Evolutionary conservation across 2,329 filamentous ascomycete genomes (phyloP).

Genomic region (Colletotrichum tropicale): DNA sequence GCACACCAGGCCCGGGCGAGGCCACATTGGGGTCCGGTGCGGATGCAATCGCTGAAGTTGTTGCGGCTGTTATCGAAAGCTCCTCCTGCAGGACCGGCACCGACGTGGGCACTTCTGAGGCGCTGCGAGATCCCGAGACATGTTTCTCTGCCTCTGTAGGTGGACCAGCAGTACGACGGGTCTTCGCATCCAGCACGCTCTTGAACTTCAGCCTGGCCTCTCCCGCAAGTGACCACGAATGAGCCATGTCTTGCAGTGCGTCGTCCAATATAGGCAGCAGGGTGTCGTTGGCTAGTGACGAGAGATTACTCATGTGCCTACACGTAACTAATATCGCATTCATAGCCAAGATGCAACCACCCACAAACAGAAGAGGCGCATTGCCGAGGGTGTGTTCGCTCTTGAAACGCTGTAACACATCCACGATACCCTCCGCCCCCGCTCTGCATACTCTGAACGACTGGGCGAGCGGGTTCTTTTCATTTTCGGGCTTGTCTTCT

Average conservation of each 20-base stretch:
- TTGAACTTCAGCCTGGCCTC: background rate
- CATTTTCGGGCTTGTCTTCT: background rate
- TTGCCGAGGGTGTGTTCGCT: background rate
- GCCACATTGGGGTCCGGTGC: background rate
- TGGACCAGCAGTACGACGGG: background rate
- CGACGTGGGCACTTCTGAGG: background rate
- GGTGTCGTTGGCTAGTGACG: background rate
- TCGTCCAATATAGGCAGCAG: background rate
- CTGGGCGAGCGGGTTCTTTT: background rate
- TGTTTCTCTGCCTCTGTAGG: background rate
- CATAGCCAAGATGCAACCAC: background rate
- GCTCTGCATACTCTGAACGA: background rate
- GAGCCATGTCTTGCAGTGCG: background rate
- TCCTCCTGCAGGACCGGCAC: background rate
- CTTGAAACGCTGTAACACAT: background rate
- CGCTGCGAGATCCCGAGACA: no score
- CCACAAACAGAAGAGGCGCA: background rate
- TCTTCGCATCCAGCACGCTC: background rate
- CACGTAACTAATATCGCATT: background rate
- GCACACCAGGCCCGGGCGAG: background rate
- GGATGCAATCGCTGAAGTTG: background rate
- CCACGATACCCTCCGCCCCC: background rate
- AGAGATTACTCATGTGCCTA: background rate
- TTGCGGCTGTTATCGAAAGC: background rate
- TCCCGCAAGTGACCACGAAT: background rate